phyloP scores from a whole-genome alignment of 2,329 filamentous ascomycete species.

The Escovopsis sp. region DNA sequence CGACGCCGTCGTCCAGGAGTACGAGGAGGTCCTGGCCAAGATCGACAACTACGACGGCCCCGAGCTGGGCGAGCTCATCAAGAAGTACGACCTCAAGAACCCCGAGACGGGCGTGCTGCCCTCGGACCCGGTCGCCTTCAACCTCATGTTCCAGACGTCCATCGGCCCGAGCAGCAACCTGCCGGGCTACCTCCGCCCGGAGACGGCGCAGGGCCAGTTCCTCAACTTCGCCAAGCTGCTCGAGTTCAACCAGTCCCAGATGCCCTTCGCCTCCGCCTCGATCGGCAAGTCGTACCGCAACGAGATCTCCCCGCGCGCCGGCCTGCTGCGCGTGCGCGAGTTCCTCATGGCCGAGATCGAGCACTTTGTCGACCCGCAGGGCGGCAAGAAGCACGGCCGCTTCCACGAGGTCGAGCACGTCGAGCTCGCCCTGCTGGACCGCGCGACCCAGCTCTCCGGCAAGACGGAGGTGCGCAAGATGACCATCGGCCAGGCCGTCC shows the following conservation, averaged over 20 bases:
- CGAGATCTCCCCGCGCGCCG: conserved; percentile 86
- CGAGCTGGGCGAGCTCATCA: conserved; percentile 76
- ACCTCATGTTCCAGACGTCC: conserved; percentile 95
- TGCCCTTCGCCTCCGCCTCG: conserved; percentile 94
- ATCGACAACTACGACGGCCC: conserved; percentile 92
- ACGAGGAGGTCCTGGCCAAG: conserved; percentile 77
- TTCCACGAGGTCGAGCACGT: conserved; percentile 76
- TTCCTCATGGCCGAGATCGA: conserved; percentile 99
- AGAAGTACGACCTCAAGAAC: conserved; percentile 83
- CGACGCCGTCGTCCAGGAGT: conserved; percentile 74
- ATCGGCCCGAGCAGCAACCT: conserved; percentile 87
- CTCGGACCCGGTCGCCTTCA: conserved; percentile 76
- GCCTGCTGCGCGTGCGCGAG: conserved; percentile 85
- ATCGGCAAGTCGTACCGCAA: conserved; percentile 98
- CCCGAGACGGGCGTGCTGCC: conserved; percentile 66
- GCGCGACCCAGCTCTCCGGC: conserved; percentile 72
- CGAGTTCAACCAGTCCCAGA: conserved; percentile 86
- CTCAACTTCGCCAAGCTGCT: conserved; percentile 92
- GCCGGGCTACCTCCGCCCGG: conserved; percentile 74
- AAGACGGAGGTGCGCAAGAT: conserved; percentile 62
- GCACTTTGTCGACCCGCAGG: conserved; percentile 89
- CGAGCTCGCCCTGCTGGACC: conserved; percentile 72
- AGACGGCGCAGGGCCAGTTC: conserved; percentile 97
- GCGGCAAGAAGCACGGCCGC: conserved; percentile 85
- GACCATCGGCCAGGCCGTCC: conserved; percentile 75